These are phyloP conservation scores for Backusella liffmaniae DNA, from an alignment of 192 early-diverging fungal genomes.

Conservation along the genomic window DNA sequence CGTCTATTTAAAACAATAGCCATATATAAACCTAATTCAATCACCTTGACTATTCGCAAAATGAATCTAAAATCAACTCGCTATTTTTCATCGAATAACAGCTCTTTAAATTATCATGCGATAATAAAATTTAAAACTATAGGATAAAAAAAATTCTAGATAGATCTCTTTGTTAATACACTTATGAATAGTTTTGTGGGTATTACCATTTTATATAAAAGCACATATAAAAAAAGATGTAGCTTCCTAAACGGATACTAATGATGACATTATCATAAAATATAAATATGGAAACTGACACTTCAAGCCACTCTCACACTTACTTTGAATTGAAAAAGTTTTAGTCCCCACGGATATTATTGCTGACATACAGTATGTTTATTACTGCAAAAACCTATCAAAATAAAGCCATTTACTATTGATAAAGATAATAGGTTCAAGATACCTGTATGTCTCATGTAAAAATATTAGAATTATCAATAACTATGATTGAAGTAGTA, in stretches of 20 bases:
- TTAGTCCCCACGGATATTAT: neutral
- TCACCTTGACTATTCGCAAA: neutral
- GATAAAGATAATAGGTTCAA: neutral
- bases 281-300: neutral
- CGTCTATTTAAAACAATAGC: neutral
- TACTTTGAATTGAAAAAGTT: neutral
- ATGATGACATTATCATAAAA: neutral
- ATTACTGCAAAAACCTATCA: neutral
- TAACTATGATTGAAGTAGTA: neutral
- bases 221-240: neutral
- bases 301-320: neutral
- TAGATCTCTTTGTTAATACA: neutral
- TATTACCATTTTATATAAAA: neutral
- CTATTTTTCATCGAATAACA: neutral
- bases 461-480: neutral
- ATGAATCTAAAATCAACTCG: neutral
- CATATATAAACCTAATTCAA: neutral
- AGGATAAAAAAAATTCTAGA: neutral
- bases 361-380: neutral
- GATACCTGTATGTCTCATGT: neutral
- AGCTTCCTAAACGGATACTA: neutral
- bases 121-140: neutral
- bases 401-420: neutral
- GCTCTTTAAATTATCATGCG: neutral
- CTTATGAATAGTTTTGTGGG: neutral